Evolutionary conservation across 2,329 filamentous ascomycete genomes (phyloP).

Genomic region (Graphilbum fragrans): DNA sequence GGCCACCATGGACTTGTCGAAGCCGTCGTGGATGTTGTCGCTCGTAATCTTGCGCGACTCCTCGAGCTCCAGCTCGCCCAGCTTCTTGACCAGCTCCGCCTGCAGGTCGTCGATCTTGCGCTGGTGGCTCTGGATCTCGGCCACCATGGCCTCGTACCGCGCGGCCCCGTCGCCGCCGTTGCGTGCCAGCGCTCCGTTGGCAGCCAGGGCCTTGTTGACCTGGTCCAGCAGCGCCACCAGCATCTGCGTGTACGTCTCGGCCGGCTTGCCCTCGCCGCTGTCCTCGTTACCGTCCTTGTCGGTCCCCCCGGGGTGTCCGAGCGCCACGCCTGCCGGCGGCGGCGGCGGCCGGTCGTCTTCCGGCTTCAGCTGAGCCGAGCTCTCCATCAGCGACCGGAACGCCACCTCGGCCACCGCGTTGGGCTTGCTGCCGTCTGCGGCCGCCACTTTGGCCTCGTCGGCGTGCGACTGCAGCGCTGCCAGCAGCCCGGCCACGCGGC

Average conservation of each 20-base stretch:
- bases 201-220: constrained; percentile 74
- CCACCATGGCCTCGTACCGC: constrained; percentile 63
- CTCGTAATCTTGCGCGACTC: constrained; percentile 89
- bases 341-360: constrained; percentile 64
- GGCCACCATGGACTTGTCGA: constrained; percentile 72
- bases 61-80: constrained; percentile 73
- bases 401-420: constrained; percentile 58
- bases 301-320: no score
- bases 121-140: constrained; percentile 65
- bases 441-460: constrained; percentile 36
- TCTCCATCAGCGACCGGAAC: constrained; percentile 82
- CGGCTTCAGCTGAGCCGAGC: constrained; percentile 49
- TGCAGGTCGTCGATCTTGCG: constrained; percentile 69
- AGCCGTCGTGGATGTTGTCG: constrained; percentile 77
- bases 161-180: constrained; percentile 35
- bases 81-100: constrained; percentile 58
- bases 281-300: constrained; percentile 32
- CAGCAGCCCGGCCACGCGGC: constrained; percentile 71
- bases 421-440: constrained; percentile 28
- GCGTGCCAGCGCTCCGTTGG: constrained; percentile 42
- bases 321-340: constrained; percentile 68
- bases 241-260: constrained; percentile 83
- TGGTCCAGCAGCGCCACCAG: constrained; percentile 93
- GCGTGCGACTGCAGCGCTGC: constrained; percentile 63
- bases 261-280: constrained; percentile 37